phyloP scores from a whole-genome alignment of 2,329 filamentous ascomycete genomes.

The Bipolaris victoriae region DNA sequence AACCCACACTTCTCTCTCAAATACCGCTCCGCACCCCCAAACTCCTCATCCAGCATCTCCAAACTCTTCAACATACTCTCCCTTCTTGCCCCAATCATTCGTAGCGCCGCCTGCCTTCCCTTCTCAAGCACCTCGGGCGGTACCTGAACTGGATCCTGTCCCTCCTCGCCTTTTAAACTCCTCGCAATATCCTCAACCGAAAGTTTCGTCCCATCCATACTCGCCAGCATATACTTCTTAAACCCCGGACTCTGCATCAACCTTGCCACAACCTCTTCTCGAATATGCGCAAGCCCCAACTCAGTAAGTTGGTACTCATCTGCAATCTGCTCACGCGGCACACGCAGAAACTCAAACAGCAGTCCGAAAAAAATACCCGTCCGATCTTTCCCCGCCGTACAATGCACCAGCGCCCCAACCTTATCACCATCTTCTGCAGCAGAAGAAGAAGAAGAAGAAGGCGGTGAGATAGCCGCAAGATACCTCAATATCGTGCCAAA shows the following conservation, averaged over 20 bases:
- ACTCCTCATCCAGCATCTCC: slow-evolving; percentile 63
- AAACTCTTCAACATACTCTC: slow-evolving; percentile 61
- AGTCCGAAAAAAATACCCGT: slow-evolving; percentile 74
- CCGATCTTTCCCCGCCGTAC: slow-evolving; percentile 78
- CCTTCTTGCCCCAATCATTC: slow-evolving; percentile 49
- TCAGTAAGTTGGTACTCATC: slow-evolving; percentile 73
- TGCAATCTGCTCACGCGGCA: slow-evolving; percentile 63
- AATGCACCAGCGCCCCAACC: slow-evolving; percentile 69
- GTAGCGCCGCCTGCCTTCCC: slow-evolving; percentile 36
- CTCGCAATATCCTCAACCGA: slow-evolving; percentile 57
- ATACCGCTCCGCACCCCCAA: slow-evolving; percentile 70
- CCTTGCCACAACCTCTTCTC: slow-evolving; percentile 57
- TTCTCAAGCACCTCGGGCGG: slow-evolving; percentile 28
- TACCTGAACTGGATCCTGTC: slow-evolving; percentile 45
- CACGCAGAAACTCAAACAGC: slow-evolving; percentile 67
- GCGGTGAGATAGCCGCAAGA: slow-evolving; percentile 50
- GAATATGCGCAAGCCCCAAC: slow-evolving; percentile 58
- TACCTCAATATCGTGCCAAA: slow-evolving; percentile 67
- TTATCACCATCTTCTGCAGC: too few species aligned
- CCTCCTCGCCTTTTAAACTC: slow-evolving; percentile 12
- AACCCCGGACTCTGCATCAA: slow-evolving; percentile 51
- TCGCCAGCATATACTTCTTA: slow-evolving; percentile 28
- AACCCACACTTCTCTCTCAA: slow-evolving; percentile 65
- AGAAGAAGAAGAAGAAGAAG: too few species aligned
- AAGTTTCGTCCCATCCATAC: slow-evolving; percentile 25